phyloP scores from a whole-genome alignment of 2,329 filamentous ascomycete genomes.

The Teratosphaeria destructans region DNA sequence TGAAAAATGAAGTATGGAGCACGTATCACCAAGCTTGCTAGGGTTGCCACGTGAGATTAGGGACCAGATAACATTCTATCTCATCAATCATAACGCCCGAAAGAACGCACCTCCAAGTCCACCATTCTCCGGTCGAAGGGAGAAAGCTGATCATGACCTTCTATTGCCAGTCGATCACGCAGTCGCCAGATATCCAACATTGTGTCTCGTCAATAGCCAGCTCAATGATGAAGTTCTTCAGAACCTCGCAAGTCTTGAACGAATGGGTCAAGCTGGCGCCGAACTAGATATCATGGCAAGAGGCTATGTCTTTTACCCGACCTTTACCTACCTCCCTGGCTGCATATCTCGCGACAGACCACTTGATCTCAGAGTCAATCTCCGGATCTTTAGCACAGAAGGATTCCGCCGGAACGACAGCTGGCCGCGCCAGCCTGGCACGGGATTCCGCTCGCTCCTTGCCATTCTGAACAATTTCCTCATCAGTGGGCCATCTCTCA shows the following conservation, averaged over 20 bases:
- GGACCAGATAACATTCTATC: constrained; percentile 11
- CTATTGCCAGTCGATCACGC: constrained; percentile 7
- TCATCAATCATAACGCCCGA: constrained; percentile 4
- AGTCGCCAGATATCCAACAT: constrained; percentile 4
- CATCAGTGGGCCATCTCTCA: constrained; percentile 10
- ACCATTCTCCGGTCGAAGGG: constrained; percentile 4
- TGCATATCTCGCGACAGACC: neutral
- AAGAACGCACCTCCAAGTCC: constrained; percentile 4
- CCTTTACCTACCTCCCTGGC: constrained; percentile 12
- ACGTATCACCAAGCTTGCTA: constrained; percentile 4
- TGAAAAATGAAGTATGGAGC: neutral
- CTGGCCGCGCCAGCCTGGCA: constrained; percentile 10
- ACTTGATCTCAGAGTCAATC: constrained; percentile 12
- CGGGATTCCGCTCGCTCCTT: constrained; percentile 9
- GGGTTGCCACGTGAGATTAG: constrained; percentile 15
- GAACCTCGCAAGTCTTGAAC: constrained; percentile 6
- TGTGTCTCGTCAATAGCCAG: constrained; percentile 8
- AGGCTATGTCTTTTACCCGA: constrained; percentile 14
- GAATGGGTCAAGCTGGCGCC: constrained; percentile 2
- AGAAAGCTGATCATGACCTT: neutral
- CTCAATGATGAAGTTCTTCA: constrained; percentile 11
- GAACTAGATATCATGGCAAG: constrained; percentile 15
- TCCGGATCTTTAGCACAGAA: constrained; percentile 17
- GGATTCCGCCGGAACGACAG: constrained; percentile 13
- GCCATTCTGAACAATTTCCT: constrained; percentile 15